These are phyloP conservation scores for Tricholoma furcatifolium DNA, from an alignment of 768 basidiomycete genomes.

Conservation along the genomic window DNA sequence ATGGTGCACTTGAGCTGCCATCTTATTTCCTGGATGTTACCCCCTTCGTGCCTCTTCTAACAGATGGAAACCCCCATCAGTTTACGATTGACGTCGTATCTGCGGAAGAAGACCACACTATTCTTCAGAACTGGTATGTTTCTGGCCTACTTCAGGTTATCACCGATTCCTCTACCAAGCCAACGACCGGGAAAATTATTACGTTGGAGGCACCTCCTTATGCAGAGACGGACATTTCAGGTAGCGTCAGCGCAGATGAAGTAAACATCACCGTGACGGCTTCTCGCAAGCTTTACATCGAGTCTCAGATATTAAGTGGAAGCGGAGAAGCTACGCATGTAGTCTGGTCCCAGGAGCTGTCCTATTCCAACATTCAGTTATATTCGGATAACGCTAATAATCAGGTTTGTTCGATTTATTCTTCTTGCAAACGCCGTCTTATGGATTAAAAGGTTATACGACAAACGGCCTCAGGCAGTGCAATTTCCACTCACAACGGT, in stretches of 20 bases:
- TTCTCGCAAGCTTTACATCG: slow-evolving; percentile 54
- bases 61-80: slow-evolving; percentile 67
- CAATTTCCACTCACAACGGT: slow-evolving; percentile 42
- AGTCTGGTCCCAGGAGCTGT: slow-evolving; percentile 58
- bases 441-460: slow-evolving; percentile 32
- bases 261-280: slow-evolving; percentile 65
- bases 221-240: slow-evolving; percentile 49
- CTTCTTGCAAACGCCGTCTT: background rate
- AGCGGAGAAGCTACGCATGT: slow-evolving; percentile 58
- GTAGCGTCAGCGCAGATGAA: slow-evolving; percentile 39
- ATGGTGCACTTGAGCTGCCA: slow-evolving; percentile 74
- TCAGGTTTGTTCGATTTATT: slow-evolving; percentile 28
- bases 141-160: slow-evolving; percentile 70
- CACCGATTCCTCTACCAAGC: slow-evolving; percentile 57
- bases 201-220: slow-evolving; percentile 56
- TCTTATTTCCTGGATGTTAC: slow-evolving; percentile 79
- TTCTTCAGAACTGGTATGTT: slow-evolving; percentile 77
- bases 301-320: slow-evolving; percentile 59
- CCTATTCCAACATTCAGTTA: slow-evolving; percentile 62
- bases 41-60: slow-evolving; percentile 69
- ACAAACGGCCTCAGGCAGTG: slow-evolving; percentile 37
- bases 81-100: slow-evolving; percentile 75
- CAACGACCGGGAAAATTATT: slow-evolving; percentile 69
- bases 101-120: slow-evolving; percentile 60
- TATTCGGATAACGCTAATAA: slow-evolving; percentile 47